Evolutionary conservation across 345 rosid genomes (phyloP).

Genomic region (Camelina sativa): DNA sequence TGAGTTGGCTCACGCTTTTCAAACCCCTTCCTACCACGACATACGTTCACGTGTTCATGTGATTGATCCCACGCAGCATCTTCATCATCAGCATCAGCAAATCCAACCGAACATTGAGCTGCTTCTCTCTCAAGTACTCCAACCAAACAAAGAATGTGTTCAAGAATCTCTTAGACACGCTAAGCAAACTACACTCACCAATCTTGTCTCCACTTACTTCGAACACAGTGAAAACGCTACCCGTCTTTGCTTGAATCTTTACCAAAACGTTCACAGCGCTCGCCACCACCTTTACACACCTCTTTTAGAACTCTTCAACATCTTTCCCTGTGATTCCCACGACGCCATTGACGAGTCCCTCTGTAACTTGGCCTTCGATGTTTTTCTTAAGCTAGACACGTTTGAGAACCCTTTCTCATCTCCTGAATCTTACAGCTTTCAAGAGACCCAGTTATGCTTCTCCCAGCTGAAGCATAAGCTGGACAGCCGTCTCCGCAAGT

Average conservation of each 20-base stretch:
- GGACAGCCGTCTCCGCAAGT: conserved; percentile 55
- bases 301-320: conserved; percentile 60
- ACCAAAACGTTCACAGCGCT: conserved; percentile 53
- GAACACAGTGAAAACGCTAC: conserved; percentile 64
- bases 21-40: conserved; percentile 67
- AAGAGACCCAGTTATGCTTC: conserved; percentile 59
- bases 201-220: conserved; percentile 64
- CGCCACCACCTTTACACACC: conserved; percentile 55
- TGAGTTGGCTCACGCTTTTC: conserved; percentile 59
- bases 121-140: conserved; percentile 54
- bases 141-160: conserved; percentile 61
- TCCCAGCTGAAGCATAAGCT: conserved; percentile 64
- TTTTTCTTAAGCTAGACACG: conserved; percentile 56
- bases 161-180: conserved; percentile 58
- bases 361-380: conserved; percentile 54
- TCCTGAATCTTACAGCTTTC: conserved; percentile 52
- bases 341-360: conserved; percentile 48
- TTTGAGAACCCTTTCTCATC: conserved; percentile 69
- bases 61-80: conserved; percentile 22
- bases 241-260: conserved; percentile 61
- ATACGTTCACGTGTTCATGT: conserved; percentile 56
- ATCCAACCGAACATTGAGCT: conserved; percentile 33
- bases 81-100: background rate
- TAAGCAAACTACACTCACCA: conserved; percentile 51
- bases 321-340: conserved; percentile 53